Conservation (phyloP, 495 filamentous ascomycete genomes). For the Acidomyces sp. region DNA sequence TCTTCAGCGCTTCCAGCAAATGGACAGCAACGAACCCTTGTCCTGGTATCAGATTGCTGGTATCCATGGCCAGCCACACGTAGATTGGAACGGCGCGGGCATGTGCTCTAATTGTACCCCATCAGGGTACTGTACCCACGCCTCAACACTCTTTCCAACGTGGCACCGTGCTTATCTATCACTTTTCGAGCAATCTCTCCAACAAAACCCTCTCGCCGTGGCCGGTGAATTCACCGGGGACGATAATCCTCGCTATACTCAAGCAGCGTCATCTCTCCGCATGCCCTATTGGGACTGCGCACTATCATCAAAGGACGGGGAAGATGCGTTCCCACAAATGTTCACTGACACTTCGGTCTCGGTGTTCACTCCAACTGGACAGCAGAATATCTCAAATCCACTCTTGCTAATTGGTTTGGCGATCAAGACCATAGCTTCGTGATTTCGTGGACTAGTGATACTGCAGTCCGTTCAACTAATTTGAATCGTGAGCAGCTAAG, state of each 20-base stretch:
- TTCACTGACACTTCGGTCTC: slow-evolving; percentile 36
- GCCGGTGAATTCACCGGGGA: slow-evolving; percentile 38
- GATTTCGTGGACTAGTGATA: too few species aligned
- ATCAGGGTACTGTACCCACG: slow-evolving; percentile 53
- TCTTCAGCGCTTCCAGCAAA: slow-evolving; percentile 40
- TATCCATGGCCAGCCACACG: slow-evolving; percentile 52
- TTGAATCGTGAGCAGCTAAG: too few species aligned
- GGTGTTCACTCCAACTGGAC: slow-evolving; percentile 40
- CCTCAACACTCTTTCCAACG: slow-evolving; percentile 50
- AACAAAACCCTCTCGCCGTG: slow-evolving; percentile 37
- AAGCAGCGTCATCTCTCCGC: slow-evolving; percentile 41
- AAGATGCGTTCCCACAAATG: slow-evolving; percentile 37
- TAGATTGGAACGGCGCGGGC: slow-evolving; percentile 43
- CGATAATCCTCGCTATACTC: slow-evolving; percentile 32
- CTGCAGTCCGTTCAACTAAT: too few species aligned
- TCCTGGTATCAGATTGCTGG: slow-evolving; percentile 51
- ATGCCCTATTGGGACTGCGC: slow-evolving; percentile 63
- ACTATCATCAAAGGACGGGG: slow-evolving; percentile 32
- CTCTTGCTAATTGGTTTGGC: too few species aligned
- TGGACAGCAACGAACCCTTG: slow-evolving; percentile 36
- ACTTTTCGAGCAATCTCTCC: slow-evolving; percentile 53
- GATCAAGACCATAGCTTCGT: too few species aligned
- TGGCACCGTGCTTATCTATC: slow-evolving; percentile 64
- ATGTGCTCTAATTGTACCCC: slow-evolving; percentile 33
- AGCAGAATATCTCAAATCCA: slow-evolving; percentile 43